Conservation (phyloP, 2,329 filamentous ascomycete species). For the Falciphora oryzae region DNA sequence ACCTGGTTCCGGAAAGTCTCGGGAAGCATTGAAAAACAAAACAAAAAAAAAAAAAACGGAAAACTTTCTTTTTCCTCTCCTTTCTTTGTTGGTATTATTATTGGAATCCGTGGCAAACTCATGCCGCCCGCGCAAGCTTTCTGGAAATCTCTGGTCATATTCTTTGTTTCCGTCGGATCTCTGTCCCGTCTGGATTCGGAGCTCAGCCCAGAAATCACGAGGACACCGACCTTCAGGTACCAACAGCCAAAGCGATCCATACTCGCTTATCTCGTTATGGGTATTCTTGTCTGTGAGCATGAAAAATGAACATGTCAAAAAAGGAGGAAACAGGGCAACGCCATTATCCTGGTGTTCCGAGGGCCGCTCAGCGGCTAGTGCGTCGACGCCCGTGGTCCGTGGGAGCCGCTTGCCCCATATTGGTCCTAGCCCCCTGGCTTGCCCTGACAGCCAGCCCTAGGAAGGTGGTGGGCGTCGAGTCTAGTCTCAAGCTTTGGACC, state of each 20-base stretch:
- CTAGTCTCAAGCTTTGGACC: neutral
- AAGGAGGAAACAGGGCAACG: neutral
- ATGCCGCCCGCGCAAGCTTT: too few species aligned
- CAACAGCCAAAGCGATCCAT: neutral
- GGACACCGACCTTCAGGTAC: neutral
- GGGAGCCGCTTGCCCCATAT: neutral
- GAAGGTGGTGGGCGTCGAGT: neutral
- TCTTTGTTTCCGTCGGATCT: too few species aligned
- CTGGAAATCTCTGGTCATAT: too few species aligned
- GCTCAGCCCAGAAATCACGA: neutral
- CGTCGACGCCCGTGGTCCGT: neutral
- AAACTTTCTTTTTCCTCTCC: neutral
- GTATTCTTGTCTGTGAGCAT: neutral
- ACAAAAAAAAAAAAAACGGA: too few species aligned
- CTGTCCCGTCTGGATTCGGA: neutral
- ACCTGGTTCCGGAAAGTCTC: neutral
- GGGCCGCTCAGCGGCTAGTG: neutral
- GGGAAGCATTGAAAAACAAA: neutral
- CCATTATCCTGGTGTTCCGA: neutral
- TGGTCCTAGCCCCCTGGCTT: too few species aligned
- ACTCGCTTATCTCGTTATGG: neutral
- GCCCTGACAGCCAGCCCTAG: neutral
- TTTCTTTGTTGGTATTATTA: neutral
- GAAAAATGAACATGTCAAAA: neutral
- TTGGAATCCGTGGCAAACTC: too few species aligned